Evolutionary conservation across 2,329 filamentous ascomycete species (phyloP).

Genomic region (Pyricularia grisea): DNA sequence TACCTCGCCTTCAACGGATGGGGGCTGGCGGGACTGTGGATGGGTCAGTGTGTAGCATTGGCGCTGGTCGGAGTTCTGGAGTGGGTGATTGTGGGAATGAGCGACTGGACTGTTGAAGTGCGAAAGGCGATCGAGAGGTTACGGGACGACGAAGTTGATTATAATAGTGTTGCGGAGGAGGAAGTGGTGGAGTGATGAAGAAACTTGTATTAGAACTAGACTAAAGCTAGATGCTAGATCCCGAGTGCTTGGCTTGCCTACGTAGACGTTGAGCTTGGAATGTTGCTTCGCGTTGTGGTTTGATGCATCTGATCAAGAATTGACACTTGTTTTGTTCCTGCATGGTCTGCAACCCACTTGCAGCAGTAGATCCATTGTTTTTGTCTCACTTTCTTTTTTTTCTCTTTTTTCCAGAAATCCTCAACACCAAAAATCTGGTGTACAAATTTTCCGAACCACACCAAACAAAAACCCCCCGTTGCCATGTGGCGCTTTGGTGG

Average conservation of each 20-base stretch:
- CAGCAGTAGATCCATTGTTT: neutral
- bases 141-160: slow-evolving; percentile 33
- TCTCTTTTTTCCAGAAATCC: neutral
- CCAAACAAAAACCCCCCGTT: too few relatives aligned
- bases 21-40: slow-evolving; percentile 72
- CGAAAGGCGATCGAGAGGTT: slow-evolving; percentile 61
- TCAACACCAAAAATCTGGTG: neutral
- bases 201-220: too few relatives aligned
- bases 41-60: slow-evolving; percentile 72
- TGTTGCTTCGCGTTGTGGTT: neutral
- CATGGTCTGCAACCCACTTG: neutral
- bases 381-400: neutral
- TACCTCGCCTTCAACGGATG: slow-evolving; percentile 80
- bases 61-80: slow-evolving; percentile 72
- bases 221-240: too few relatives aligned
- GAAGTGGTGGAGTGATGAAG: neutral
- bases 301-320: too few relatives aligned
- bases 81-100: slow-evolving; percentile 70
- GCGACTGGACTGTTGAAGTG: slow-evolving; percentile 69
- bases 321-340: neutral
- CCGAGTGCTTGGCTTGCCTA: too few relatives aligned
- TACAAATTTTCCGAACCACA: too few relatives aligned
- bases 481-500: too few relatives aligned
- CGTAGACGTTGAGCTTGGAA: neutral
- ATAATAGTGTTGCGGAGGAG: neutral